Percentiles rank a stretch among this genome's conserved stretches.
These are phyloP conservation scores for Neospora caninum DNA, from an alignment of 169 alveolate genomes.

Conservation along the genomic window DNA sequence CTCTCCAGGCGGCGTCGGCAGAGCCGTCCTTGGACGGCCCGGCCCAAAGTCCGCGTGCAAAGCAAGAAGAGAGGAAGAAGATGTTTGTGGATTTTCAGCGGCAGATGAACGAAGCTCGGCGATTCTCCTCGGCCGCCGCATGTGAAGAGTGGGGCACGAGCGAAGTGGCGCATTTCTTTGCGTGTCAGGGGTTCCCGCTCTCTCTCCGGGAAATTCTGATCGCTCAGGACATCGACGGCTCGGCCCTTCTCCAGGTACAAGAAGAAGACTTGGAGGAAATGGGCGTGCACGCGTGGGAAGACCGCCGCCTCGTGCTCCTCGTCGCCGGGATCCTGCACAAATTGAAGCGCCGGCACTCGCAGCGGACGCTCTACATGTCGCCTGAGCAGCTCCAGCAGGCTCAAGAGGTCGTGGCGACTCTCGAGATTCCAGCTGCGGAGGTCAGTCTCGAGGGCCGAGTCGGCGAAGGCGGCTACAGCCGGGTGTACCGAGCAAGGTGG, in stretches of 20 bases:
- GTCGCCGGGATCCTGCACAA: conserved; percentile 67
- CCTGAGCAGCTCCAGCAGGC: conserved; percentile 40
- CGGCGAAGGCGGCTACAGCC: conserved; percentile 89
- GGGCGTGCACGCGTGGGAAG: conserved; percentile 67
- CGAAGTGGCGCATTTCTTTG: conserved; percentile 67
- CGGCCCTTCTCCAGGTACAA: conserved; percentile 65
- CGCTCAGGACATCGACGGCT: conserved; percentile 72
- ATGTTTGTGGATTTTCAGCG: neutral
- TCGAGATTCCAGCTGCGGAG: conserved; percentile 72
- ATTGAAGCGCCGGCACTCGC: conserved; percentile 65
- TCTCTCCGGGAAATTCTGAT: conserved; percentile 46
- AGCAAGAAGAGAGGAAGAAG: neutral
- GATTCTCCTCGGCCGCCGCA: conserved; percentile 64
- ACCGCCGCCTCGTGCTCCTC: conserved; percentile 66
- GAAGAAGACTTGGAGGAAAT: conserved; percentile 69
- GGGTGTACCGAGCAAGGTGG: conserved; percentile 83
- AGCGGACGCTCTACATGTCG: conserved; percentile 64
- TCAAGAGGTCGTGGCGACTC: neutral
- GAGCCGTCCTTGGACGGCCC: too few relatives aligned
- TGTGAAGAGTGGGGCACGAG: conserved; percentile 71
- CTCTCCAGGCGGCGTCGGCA: too few relatives aligned
- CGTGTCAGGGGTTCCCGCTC: conserved; percentile 64
- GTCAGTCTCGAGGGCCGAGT: conserved; percentile 72
- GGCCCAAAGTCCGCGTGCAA: neutral
- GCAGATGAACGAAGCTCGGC: neutral